Evolutionary conservation across 1,139 yeast species (phyloP).

Genomic region (Candida pseudocylindracea): DNA sequence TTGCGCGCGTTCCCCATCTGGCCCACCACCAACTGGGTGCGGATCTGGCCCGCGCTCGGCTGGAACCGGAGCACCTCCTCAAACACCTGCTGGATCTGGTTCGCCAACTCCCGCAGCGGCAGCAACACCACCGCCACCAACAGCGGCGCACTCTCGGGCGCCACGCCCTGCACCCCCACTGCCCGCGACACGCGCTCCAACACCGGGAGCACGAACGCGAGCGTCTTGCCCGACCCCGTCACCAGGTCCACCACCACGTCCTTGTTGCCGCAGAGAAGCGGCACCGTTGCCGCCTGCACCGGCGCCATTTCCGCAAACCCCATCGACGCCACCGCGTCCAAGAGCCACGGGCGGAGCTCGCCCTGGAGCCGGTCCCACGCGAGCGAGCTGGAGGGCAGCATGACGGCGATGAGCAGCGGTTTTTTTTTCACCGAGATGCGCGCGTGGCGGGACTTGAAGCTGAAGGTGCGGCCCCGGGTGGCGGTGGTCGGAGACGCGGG

Average conservation of each 20-base stretch:
- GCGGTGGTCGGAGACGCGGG: neutral
- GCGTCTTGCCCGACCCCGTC: constrained; percentile 91
- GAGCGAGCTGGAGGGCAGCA: constrained; percentile 8
- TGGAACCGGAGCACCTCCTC: constrained; percentile 32
- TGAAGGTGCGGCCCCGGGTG: neutral
- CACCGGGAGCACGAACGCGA: constrained; percentile 71
- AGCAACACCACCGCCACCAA: constrained; percentile 46
- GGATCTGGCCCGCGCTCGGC: constrained; percentile 23
- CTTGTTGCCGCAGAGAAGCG: constrained; percentile 66
- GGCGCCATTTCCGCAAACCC: constrained; percentile 87
- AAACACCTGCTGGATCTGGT: constrained; percentile 56
- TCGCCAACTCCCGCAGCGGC: constrained; percentile 86
- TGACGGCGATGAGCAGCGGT: neutral
- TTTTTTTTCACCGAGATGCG: neutral
- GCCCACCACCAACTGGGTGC: constrained; percentile 63
- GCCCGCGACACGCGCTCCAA: constrained; percentile 30
- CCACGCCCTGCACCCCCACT: too few relatives aligned
- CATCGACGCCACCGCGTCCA: constrained; percentile 44
- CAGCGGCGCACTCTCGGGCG: constrained; percentile 1
- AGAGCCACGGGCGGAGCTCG: constrained; percentile 20
- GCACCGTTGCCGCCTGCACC: constrained; percentile 90
- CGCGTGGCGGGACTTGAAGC: neutral
- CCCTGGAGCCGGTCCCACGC: constrained; percentile 14
- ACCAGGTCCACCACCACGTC: constrained; percentile 96
- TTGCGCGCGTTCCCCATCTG: constrained; percentile 52